phyloP scores from a whole-genome alignment of 139 green algal species.

The Tetraselmis striata region DNA sequence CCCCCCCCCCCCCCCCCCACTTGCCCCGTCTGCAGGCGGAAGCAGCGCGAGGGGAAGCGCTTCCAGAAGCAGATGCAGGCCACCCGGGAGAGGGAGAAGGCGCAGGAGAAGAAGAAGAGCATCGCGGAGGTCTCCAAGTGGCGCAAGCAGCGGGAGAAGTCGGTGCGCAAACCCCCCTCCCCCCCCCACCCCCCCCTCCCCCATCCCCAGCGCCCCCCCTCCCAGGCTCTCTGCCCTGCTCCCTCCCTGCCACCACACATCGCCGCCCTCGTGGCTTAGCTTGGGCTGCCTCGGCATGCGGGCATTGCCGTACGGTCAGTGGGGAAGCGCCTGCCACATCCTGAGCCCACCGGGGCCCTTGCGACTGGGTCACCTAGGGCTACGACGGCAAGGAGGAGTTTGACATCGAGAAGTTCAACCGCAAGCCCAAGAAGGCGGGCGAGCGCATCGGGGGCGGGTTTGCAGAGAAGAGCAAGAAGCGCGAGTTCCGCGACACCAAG shows the following conservation, averaged over 20 bases:
- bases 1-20: not conserved
- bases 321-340: too few relatives aligned
- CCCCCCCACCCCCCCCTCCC: too few relatives aligned
- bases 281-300: too few relatives aligned
- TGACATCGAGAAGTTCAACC: not conserved
- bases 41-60: slow-evolving; percentile 84
- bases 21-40: slow-evolving; percentile 48
- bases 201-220: too few relatives aligned
- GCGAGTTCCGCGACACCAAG: slow-evolving; percentile 48
- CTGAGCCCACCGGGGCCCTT: too few relatives aligned
- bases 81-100: slow-evolving; percentile 76
- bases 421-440: not conserved
- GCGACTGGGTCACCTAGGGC: not conserved
- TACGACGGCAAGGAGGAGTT: not conserved
- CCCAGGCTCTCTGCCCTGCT: too few relatives aligned
- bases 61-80: slow-evolving; percentile 87
- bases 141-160: slow-evolving; percentile 58
- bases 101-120: slow-evolving; percentile 71
- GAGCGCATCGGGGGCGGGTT: not conserved
- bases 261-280: too few relatives aligned
- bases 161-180: too few relatives aligned
- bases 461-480: slow-evolving; percentile 43
- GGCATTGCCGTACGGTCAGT: too few relatives aligned
- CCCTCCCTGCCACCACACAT: too few relatives aligned
- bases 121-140: slow-evolving; percentile 76